These are phyloP conservation scores for Cudoniella acicularis DNA, from an alignment of 495 filamentous ascomycete genomes.

Conservation along the genomic window DNA sequence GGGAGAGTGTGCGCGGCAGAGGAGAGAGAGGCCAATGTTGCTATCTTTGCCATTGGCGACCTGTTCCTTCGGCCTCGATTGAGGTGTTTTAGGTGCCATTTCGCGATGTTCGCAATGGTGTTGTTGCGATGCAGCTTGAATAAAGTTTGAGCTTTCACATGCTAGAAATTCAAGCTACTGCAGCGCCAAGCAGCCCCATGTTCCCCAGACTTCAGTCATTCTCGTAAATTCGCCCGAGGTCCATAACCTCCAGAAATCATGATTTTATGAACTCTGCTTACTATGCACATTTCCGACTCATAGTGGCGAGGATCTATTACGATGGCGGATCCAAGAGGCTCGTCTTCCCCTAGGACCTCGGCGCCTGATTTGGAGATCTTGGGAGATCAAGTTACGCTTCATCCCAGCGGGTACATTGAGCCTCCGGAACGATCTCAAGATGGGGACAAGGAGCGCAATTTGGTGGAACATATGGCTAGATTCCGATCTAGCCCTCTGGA, in stretches of 20 bases:
- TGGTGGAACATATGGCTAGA: slow-evolving; percentile 78
- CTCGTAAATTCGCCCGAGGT: neutral
- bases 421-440: slow-evolving; percentile 31
- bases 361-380: slow-evolving; percentile 83
- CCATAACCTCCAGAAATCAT: neutral
- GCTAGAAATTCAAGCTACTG: neutral
- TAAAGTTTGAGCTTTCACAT: neutral
- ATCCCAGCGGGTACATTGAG: slow-evolving; percentile 70
- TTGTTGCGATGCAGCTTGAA: neutral
- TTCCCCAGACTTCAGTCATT: neutral
- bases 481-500: slow-evolving; percentile 59
- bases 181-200: too few species aligned
- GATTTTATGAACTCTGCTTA: neutral
- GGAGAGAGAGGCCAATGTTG: slow-evolving; percentile 61
- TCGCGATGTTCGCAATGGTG: neutral
- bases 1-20: slow-evolving; percentile 70
- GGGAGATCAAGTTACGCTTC: slow-evolving; percentile 73
- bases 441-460: slow-evolving; percentile 59
- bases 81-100: neutral
- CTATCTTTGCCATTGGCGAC: neutral
- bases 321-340: slow-evolving; percentile 12
- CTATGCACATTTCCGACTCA: neutral
- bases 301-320: neutral
- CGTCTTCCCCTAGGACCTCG: slow-evolving; percentile 36
- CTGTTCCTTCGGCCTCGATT: neutral